Base-by-base conservation (phyloP, 768 basidiomycete genomes). In the Leccinum incarnatum region DNA sequence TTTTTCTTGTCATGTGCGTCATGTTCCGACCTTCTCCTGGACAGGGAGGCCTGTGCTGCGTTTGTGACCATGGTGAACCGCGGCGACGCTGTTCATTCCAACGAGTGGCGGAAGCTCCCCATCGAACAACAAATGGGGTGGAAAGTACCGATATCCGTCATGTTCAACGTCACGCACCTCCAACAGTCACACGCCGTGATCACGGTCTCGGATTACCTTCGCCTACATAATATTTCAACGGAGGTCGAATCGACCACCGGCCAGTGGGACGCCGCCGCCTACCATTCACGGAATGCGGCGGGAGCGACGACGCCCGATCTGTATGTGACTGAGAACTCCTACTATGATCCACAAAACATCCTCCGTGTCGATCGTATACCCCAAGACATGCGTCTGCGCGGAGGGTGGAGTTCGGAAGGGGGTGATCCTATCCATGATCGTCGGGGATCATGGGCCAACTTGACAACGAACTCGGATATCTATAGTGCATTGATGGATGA, bases 21-120 rank as follows among this genome's bases (percentile, higher is more conserved):
- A 25, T 25, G 15, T 23, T 17, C 51, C 53, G 30, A 61, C 9
- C 29, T 23, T 32, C 19, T 21, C 2, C 27, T 54, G 23, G 11
- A 30, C 49, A 77, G 76, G 17, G 36, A 54, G 11, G 76, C 75
- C 4, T 79, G 78, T 57, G 71, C 77, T 17, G 72, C 77, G 2
- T 79, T 72, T 61, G 74, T 73, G 4, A 69, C 69, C 5, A 79
- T 79, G 78, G 79, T 81, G 48, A 81, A 80, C 51, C 74, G 80
- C 30, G 73, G 75, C 1, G 77, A 81, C 32, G 79, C 73, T 5
- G 62, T 73, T 10, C 68, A 73, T 48, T 68, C 60, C 25, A 69
- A 76, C 30, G 76, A 80, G 55, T 81, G 80, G 79, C 67, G 73
- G 7, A 15, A 62, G 0, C 68, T 76, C 34, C 79, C 79, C 21